phyloP scores from a whole-genome alignment of 768 basidiomycete genomes.

The Leucocoprinus leucothites region DNA sequence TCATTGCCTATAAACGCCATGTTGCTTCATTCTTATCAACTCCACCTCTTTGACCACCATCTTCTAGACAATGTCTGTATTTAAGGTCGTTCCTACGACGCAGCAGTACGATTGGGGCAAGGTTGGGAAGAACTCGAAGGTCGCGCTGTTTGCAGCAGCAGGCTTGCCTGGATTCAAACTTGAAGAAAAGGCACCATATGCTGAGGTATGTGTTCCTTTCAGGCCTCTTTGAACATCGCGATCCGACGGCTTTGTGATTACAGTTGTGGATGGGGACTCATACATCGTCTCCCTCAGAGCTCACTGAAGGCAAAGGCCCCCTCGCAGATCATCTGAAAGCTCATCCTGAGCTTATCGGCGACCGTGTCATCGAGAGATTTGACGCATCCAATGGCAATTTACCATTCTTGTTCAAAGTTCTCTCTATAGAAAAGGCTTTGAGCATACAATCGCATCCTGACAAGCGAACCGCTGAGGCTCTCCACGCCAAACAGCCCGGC shows the following conservation, averaged over 20 bases:
- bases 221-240: constrained; percentile 5
- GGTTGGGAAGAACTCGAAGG: constrained; percentile 73
- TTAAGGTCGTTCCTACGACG: constrained; percentile 79
- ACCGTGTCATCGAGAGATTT: constrained; percentile 51
- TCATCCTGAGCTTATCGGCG: constrained; percentile 69
- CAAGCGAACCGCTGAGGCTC: constrained; percentile 70
- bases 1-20: neutral
- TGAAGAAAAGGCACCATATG: constrained; percentile 77
- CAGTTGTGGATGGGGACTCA: constrained; percentile 99
- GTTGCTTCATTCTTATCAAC: neutral
- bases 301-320: constrained; percentile 31
- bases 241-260: constrained; percentile 2
- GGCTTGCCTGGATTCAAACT: constrained; percentile 62
- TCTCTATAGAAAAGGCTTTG: constrained; percentile 85
- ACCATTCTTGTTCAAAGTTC: constrained; percentile 90
- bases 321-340: constrained; percentile 61
- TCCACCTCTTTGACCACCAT: neutral
- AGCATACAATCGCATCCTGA: constrained; percentile 94
- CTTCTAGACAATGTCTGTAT: constrained; percentile 36
- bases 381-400: constrained; percentile 61
- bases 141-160: constrained; percentile 80
- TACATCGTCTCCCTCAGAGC: constrained; percentile 53
- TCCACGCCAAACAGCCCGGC: constrained; percentile 68
- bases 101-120: constrained; percentile 98
- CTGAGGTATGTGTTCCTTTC: constrained; percentile 63